Percentiles rank a stretch among this genome's conserved stretches.
Evolutionary conservation across 2,329 filamentous ascomycete genomes (phyloP).

Genomic region (Fusarium denticulatum): DNA sequence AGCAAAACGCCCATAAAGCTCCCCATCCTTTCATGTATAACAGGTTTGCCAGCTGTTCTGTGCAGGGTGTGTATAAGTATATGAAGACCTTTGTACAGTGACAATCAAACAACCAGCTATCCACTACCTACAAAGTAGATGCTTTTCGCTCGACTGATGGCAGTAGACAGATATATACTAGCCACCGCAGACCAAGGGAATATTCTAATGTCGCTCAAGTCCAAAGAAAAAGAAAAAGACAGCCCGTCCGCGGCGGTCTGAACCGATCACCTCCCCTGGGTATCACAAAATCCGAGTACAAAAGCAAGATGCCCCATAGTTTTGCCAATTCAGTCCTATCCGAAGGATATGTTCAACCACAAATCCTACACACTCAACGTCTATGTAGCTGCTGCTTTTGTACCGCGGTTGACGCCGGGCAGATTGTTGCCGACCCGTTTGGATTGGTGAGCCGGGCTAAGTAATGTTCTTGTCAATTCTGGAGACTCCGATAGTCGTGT

Average conservation of each 20-base stretch:
- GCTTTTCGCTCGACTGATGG: conserved; percentile 22
- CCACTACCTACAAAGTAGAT: conserved; percentile 27
- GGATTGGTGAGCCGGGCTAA: conserved; percentile 47
- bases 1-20: conserved; percentile 32
- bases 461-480: conserved; percentile 54
- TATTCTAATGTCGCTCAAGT: conserved; percentile 31
- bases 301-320: conserved; percentile 41
- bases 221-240: conserved; percentile 37
- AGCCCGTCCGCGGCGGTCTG: conserved; percentile 33
- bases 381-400: conserved; percentile 50
- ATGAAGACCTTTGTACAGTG: conserved; percentile 38
- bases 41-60: conserved; percentile 35
- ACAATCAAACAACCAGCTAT: conserved; percentile 24
- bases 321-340: conserved; percentile 36
- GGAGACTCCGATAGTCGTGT: conserved; percentile 53
- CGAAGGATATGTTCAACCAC: conserved; percentile 22
- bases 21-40: conserved; percentile 32
- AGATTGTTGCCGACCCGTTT: conserved; percentile 47
- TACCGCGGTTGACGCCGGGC: conserved; percentile 45
- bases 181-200: conserved; percentile 16
- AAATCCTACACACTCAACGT: conserved; percentile 1
- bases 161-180: conserved; percentile 22
- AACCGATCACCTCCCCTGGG: conserved; percentile 47
- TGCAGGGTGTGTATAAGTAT: conserved; percentile 35
- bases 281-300: conserved; percentile 52